Evolutionary conservation across 2,329 filamentous ascomycete genomes (phyloP), one percentile per base, ranked within the genome.

Genomic region (Myotisia sp.): DNA sequence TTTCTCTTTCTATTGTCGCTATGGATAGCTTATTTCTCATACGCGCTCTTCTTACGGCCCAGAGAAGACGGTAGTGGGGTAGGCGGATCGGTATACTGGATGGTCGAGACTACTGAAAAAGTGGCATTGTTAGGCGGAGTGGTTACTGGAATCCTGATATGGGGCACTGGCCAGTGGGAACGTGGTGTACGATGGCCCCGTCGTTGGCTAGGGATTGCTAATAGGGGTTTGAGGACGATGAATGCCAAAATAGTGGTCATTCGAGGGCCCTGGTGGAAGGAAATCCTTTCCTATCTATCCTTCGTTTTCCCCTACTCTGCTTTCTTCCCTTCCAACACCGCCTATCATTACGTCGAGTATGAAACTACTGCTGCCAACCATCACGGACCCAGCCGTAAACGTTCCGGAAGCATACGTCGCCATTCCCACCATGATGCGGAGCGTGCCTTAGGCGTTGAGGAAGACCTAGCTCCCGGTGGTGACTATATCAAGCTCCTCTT

Each of bases 141-240:
- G 39, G 78, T 94, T 39, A 94, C 86, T 0, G 79, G 74, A 22
- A 68, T 85, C 27, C 66, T 98, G 22, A 78, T 95, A 45, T 94
- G 86, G 83, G 86, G 76, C 10, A 94, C 87, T 0, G 90, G 90
- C 18, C 86, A 94, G 56, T 98, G 87, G 81, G 87, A 95, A 51
- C 74, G 87, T 37, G 90, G 90, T 20, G 79, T 98, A 36, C 74
- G 86, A 42, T 95, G 90, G 86, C 90, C 90, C 32, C 69, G 87
- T 36, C 74, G 84, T 45, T 95, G 90, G 82, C 77, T 95, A 46
- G 75, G 71, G 45, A 76, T 86, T 41, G 81, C 86, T 24, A 98
- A 98, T 55, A 71, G 90, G 36, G 90, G 90, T 8, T 65, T 98
- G 43, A 71, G 90, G 41, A 79, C 73, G 36, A 92, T 95, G 71